Percentiles rank a stretch among this genome's conserved stretches.
phyloP scores from a whole-genome alignment of 2,329 filamentous ascomycete genomes.

The Monosporascus sp. region DNA sequence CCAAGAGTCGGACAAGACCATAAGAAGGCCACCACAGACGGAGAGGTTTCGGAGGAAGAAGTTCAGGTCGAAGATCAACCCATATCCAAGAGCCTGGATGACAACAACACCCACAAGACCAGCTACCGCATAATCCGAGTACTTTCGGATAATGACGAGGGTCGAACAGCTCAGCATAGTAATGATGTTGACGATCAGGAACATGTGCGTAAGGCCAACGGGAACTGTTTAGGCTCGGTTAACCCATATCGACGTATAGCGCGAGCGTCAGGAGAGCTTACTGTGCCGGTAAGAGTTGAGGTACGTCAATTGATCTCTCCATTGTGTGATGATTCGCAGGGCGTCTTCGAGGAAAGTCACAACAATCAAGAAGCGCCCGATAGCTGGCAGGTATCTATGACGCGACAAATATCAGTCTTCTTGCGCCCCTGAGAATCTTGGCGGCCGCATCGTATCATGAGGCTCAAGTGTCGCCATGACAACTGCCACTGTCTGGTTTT shows the following conservation, averaged over 20 bases:
- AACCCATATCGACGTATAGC: conserved; percentile 6
- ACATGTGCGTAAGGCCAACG: conserved; percentile 80
- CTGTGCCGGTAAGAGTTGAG: conserved; percentile 88
- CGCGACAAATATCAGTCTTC: conserved; percentile 12
- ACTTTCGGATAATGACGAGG: conserved; percentile 85
- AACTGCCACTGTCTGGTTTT: conserved; percentile 1
- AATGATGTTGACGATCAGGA: conserved; percentile 85
- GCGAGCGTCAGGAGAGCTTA: conserved; percentile 45
- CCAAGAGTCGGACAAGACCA: conserved; percentile 98
- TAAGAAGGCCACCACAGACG: conserved; percentile 92
- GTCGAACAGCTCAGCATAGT: conserved; percentile 78
- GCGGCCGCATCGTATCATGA: background rate
- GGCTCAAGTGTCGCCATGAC: background rate
- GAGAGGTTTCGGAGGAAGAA: conserved; percentile 99
- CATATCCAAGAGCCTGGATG: conserved; percentile 91
- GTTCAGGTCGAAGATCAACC: conserved; percentile 97
- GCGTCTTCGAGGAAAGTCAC: conserved; percentile 98
- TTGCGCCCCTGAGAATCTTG: background rate
- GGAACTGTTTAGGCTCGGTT: conserved; percentile 57
- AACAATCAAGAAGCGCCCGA: conserved; percentile 95
- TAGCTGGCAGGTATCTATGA: conserved; percentile 80
- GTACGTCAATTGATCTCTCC: conserved; percentile 90
- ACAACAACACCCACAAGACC: conserved; percentile 89
- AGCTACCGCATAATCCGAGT: conserved; percentile 87
- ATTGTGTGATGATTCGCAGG: conserved; percentile 93